These are phyloP conservation scores for Acer yangbiense DNA, from an alignment of 345 rosid species.

Conservation along the genomic window DNA sequence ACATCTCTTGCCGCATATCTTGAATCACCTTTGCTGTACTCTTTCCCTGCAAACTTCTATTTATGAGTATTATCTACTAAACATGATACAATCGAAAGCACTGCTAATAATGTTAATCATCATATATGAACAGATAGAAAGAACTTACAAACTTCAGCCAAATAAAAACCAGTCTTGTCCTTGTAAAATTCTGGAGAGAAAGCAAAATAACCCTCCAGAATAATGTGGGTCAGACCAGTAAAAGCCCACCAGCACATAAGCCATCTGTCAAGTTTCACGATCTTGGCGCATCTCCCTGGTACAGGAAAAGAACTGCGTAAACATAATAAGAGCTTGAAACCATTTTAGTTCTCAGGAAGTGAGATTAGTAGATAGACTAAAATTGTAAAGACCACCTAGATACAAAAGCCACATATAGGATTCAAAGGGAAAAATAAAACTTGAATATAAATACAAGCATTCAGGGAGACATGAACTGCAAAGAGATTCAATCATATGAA, in stretches of 20 bases:
- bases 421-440: not conserved
- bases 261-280: constrained; percentile 53
- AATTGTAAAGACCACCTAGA: not conserved
- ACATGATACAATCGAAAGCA: not conserved
- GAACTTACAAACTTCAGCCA: constrained; percentile 96
- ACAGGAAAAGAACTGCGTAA: not conserved
- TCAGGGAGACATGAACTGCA: not conserved
- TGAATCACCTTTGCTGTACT: constrained; percentile 97
- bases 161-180: constrained; percentile 65
- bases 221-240: constrained; percentile 83
- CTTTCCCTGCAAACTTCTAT: constrained; percentile 68
- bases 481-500: not conserved
- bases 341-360: not conserved
- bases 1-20: constrained; percentile 85
- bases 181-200: constrained; percentile 89
- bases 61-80: not conserved
- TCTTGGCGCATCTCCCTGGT: constrained; percentile 48
- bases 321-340: not conserved
- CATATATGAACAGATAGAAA: not conserved
- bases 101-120: not conserved
- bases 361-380: not conserved
- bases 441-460: not conserved
- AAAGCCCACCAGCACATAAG: constrained; percentile 99
- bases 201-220: constrained; percentile 88
- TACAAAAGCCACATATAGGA: not conserved